These are phyloP conservation scores for Maudiozyma barnettii DNA, from an alignment of 805 yeast species.

Conservation along the genomic window DNA sequence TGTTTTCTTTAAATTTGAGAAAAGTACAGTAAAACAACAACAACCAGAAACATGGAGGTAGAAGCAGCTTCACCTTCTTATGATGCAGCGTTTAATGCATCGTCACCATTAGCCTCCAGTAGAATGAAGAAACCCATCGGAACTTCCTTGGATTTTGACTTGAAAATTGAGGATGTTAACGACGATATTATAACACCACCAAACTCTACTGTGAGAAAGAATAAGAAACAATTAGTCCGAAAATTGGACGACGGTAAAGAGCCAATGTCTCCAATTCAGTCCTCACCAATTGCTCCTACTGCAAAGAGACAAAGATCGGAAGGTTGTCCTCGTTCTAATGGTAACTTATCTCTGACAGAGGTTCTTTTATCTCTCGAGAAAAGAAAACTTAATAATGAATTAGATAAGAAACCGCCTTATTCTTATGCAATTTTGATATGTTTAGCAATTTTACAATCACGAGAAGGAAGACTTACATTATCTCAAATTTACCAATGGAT, in stretches of 20 bases:
- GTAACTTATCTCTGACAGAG: conserved; percentile 24
- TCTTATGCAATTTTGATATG: conserved; percentile 82
- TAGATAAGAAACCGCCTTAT: conserved; percentile 67
- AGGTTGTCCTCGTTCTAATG: conserved; percentile 23
- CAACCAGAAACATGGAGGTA: conserved; percentile 2
- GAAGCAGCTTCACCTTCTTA: conserved; percentile 2
- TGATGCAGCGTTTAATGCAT: not conserved
- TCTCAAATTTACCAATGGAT: conserved; percentile 92
- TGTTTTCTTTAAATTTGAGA: no score
- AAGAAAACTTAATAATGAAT: conserved; percentile 11
- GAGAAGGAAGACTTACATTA: conserved; percentile 47
- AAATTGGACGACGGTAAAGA: conserved; percentile 1
- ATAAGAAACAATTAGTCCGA: not conserved
- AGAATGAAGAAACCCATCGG: conserved; percentile 8
- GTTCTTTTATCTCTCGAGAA: conserved; percentile 19
- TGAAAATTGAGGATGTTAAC: not conserved
- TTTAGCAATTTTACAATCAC: conserved; percentile 16
- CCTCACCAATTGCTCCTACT: conserved; percentile 25
- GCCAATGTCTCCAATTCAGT: conserved; percentile 26
- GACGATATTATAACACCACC: conserved; percentile 22
- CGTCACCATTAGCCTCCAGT: not conserved
- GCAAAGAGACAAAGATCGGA: conserved; percentile 25
- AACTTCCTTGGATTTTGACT: conserved; percentile 1
- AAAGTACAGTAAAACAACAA: not conserved
- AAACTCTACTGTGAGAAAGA: conserved; percentile 17